A percentile compares a stretch with the other conserved stretches of the same genome.
Conservation (phyloP, 225 moss, liverwort and hornwort genomes). For the Lunularia cruciata region DNA sequence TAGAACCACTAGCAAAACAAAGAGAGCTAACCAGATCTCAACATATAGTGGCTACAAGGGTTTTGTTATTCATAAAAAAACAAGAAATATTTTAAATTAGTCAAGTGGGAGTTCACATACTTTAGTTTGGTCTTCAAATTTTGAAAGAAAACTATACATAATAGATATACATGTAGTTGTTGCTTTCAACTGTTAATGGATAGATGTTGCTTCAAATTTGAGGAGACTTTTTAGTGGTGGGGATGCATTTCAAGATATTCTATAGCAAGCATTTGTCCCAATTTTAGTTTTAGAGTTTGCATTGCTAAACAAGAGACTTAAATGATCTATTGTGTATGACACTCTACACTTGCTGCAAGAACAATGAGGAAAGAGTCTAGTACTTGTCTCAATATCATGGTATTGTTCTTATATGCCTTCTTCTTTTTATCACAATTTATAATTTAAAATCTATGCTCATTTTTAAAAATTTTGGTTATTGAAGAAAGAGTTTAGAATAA, state of each 20-base stretch:
- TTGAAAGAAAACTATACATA: not conserved
- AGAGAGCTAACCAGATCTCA: not conserved
- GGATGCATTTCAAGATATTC: conserved; percentile 50
- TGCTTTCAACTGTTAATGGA: conserved; percentile 37
- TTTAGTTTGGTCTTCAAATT: not conserved
- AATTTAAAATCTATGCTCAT: too few species aligned
- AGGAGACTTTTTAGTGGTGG: conserved; percentile 70
- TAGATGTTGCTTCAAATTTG: conserved; percentile 72
- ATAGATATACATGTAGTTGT: not conserved
- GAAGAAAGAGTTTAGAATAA: too few species aligned
- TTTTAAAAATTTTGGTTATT: too few species aligned
- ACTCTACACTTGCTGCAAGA: conserved; percentile 62
- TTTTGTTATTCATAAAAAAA: not conserved
- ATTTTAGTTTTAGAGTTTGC: conserved; percentile 41
- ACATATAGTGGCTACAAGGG: not conserved
- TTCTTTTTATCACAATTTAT: conserved; percentile 44
- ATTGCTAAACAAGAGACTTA: conserved; percentile 37
- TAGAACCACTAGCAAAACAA: not conserved
- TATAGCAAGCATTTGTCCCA: conserved; percentile 67
- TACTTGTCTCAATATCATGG: conserved; percentile 57
- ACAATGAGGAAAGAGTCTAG: conserved; percentile 45
- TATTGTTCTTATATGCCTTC: conserved; percentile 46
- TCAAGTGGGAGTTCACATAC: not conserved
- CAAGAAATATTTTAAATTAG: not conserved
- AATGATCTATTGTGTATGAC: conserved; percentile 73